Base-by-base conservation (phyloP, 805 yeast species). In the Ogataea nitratoaversa region DNA sequence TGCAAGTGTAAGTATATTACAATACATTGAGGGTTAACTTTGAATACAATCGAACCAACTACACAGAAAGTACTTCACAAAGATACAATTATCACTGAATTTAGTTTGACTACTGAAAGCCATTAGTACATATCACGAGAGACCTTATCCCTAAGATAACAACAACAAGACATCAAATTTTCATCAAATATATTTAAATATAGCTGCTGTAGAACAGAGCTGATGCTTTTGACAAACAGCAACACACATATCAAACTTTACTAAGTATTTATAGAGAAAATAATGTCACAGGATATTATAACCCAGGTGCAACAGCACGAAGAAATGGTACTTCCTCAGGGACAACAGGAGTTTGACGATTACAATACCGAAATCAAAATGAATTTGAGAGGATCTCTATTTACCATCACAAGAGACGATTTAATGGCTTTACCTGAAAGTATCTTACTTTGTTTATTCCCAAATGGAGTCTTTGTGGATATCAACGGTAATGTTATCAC, bases 401-500 rank as follows among this genome's bases (percentile, higher is more conserved):
- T 90, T 61, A 77, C 79, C 36, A 81, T 93, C 35, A 80, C 95
- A 5, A 72, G 96, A 46, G 95, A 87, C 52, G 96, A 88, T 59
- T 72, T 93, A 49, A 82, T 90, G 87, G 79, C 88, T 38, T 68
- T 93, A 24, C 99, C 99, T 1, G 99, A 93, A 59, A 80, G 90
- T 44, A 78, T 93, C 19, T 67, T 93, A 42, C 74, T 90, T 40
- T 86, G 96, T 53, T 66, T 93, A 18, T 86, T 88, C 56, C 96
- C 96, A 13, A 87, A 85, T 49, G 96, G 97, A 31, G 95, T 88
- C 3, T 84, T 88, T 57, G 72, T 85, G 41, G 93, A 87, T 60
- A 71, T 72, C 43, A 65, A 77, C 38, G 95, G 95, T 2, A 82
- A 82, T 49, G 84, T 85, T 8, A 84, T 88, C 42, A 74, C 86